A percentile compares a stretch with the other conserved stretches of the same genome.
Conservation (phyloP, 2,329 filamentous ascomycete species). For the Curvularia eragrostidis region DNA sequence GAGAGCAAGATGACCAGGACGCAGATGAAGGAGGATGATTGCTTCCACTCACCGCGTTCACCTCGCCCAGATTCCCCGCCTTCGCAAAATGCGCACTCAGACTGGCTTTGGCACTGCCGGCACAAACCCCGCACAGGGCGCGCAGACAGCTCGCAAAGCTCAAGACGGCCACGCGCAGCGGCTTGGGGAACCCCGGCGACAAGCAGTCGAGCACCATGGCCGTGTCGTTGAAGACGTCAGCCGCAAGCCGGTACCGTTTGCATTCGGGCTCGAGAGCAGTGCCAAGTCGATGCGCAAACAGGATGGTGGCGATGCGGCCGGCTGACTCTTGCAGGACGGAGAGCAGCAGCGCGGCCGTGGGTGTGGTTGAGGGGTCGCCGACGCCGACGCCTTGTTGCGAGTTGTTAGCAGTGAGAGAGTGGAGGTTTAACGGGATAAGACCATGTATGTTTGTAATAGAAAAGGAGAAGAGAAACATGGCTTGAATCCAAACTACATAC, state of each 20-base stretch:
- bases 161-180: constrained; percentile 63
- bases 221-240: constrained; percentile 86
- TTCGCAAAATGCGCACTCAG: constrained; percentile 90
- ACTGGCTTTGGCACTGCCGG: constrained; percentile 87
- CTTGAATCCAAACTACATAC: too few species aligned
- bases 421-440: too few species aligned
- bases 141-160: constrained; percentile 65
- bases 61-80: constrained; percentile 85
- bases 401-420: background rate
- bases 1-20: background rate
- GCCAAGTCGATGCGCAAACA: constrained; percentile 83
- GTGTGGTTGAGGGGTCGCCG: constrained; percentile 77
- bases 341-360: constrained; percentile 80
- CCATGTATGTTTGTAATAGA: too few species aligned
- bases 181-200: constrained; percentile 73
- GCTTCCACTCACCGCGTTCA: constrained; percentile 73
- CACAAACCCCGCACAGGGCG: constrained; percentile 85
- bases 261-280: constrained; percentile 87
- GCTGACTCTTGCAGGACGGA: constrained; percentile 83
- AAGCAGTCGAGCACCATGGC: constrained; percentile 86
- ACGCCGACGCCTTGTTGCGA: constrained; percentile 71
- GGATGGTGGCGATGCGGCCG: constrained; percentile 81
- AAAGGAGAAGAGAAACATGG: too few species aligned
- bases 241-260: constrained; percentile 86
- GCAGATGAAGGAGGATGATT: background rate